Conservation (phyloP, 495 filamentous ascomycete genomes). For the Penicillium fimorum region DNA sequence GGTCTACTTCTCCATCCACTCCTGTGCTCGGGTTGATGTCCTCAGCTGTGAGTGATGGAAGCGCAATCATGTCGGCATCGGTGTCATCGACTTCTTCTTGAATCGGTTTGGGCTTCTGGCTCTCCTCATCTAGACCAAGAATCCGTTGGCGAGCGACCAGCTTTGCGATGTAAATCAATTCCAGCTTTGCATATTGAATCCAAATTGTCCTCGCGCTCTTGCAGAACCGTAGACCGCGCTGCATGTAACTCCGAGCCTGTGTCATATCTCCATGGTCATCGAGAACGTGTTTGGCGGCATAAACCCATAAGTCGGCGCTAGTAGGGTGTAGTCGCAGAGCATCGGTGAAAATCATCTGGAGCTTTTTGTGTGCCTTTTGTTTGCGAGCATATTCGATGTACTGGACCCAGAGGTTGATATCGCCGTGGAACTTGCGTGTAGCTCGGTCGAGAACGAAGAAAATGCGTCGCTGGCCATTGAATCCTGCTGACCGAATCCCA, state of each 20-base stretch:
- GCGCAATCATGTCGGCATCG: slow-evolving; percentile 55
- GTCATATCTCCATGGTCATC: slow-evolving; percentile 82
- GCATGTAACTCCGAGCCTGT: slow-evolving; percentile 81
- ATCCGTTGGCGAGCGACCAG: slow-evolving; percentile 69
- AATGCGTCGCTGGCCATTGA: slow-evolving; percentile 74
- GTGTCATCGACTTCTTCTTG: slow-evolving; percentile 37
- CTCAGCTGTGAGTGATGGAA: slow-evolving; percentile 62
- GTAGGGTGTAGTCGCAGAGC: slow-evolving; percentile 82
- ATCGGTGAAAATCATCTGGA: slow-evolving; percentile 70
- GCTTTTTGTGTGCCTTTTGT: slow-evolving; percentile 76
- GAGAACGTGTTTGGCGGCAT: slow-evolving; percentile 73
- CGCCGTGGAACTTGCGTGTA: slow-evolving; percentile 80
- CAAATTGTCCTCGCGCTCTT: slow-evolving; percentile 68
- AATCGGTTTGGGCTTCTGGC: slow-evolving; percentile 40
- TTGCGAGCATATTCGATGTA: slow-evolving; percentile 80
- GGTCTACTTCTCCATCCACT: slow-evolving; percentile 50
- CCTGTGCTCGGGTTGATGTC: slow-evolving; percentile 61
- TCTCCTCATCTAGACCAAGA: slow-evolving; percentile 60
- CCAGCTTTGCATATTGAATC: slow-evolving; percentile 87
- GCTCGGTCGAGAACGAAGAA: slow-evolving; percentile 87
- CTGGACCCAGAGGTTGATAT: slow-evolving; percentile 82
- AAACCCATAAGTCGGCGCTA: slow-evolving; percentile 81
- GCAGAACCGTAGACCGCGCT: slow-evolving; percentile 85
- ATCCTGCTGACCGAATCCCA: slow-evolving; percentile 60
- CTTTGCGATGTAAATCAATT: slow-evolving; percentile 86